Percentiles rank a stretch among this genome's conserved stretches.
These are phyloP conservation scores for Debaryomyces udenii DNA, from an alignment of 1,139 yeast genomes.

Conservation along the genomic window DNA sequence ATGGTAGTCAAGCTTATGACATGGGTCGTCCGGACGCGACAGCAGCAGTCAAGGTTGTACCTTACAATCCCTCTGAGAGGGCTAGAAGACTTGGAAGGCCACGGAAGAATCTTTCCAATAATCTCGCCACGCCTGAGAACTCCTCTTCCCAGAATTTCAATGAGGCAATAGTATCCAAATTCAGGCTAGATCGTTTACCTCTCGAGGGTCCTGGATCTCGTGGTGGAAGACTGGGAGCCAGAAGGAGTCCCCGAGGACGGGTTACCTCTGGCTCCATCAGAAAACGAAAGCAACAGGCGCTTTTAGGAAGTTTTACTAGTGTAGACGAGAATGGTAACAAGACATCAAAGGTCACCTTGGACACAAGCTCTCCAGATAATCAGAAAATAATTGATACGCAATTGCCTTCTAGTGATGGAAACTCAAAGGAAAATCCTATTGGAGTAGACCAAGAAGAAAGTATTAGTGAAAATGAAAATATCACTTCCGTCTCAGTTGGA, in stretches of 20 bases:
- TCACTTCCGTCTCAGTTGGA: not conserved
- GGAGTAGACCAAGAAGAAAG: not conserved
- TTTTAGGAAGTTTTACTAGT: constrained; percentile 14
- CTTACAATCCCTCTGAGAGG: constrained; percentile 35
- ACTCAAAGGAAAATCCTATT: not conserved
- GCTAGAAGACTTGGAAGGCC: constrained; percentile 43
- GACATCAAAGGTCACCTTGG: constrained; percentile 6
- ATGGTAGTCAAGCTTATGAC: constrained; percentile 3
- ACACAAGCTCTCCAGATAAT: not conserved
- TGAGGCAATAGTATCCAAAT: constrained; percentile 38
- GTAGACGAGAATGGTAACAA: constrained; percentile 6
- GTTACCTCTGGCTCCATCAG: constrained; percentile 26
- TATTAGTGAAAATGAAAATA: not conserved
- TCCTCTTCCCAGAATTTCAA: constrained; percentile 35
- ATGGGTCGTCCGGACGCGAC: constrained; percentile 1
- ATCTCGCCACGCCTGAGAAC: constrained; percentile 26
- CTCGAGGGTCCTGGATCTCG: constrained; percentile 50
- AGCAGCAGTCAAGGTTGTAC: constrained; percentile 28
- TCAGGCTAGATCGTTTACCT: constrained; percentile 41
- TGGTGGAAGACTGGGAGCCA: constrained; percentile 35
- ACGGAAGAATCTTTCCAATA: constrained; percentile 28
- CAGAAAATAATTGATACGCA: not conserved
- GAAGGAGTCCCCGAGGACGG: constrained; percentile 32
- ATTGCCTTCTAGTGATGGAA: too few relatives aligned
- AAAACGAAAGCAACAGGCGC: constrained; percentile 27